Conservation (phyloP, 129 eudicot genomes). For the Calendula officinalis region DNA sequence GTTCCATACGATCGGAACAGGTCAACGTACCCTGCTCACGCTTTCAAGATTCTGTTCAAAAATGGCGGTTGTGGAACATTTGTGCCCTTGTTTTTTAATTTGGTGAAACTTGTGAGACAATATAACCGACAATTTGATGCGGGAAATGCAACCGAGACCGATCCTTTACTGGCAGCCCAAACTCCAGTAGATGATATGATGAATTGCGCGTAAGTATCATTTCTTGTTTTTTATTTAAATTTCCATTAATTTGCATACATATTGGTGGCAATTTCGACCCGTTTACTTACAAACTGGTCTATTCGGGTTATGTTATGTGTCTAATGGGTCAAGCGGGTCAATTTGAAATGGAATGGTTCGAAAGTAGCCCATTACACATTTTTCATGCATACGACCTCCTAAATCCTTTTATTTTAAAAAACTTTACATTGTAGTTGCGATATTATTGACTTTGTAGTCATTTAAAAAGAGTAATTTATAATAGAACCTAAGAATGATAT, state of each 20-base stretch:
- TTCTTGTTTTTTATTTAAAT: neutral
- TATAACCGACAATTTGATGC: conserved; percentile 44
- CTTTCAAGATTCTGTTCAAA: conserved; percentile 85
- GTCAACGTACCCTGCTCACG: conserved; percentile 68
- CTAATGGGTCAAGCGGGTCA: neutral
- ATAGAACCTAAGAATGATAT: neutral
- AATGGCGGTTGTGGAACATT: conserved; percentile 94
- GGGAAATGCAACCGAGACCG: conserved; percentile 44
- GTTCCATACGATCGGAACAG: conserved; percentile 69
- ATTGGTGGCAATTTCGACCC: neutral
- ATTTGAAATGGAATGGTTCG: neutral
- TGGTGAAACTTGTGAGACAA: conserved; percentile 57
- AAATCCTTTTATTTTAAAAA: too few species aligned
- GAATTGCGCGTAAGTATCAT: conserved; percentile 67
- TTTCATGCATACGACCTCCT: neutral
- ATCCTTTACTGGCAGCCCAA: conserved; percentile 84
- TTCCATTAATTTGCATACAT: neutral
- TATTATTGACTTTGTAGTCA: neutral
- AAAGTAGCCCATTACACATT: neutral
- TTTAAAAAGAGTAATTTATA: neutral
- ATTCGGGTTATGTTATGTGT: neutral
- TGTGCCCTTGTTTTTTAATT: conserved; percentile 67
- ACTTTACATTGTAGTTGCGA: neutral
- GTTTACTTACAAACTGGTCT: neutral
- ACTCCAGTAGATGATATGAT: conserved; percentile 90